Evolutionary conservation across 805 yeast genomes (phyloP).

Genomic region (Naumovozyma baii): DNA sequence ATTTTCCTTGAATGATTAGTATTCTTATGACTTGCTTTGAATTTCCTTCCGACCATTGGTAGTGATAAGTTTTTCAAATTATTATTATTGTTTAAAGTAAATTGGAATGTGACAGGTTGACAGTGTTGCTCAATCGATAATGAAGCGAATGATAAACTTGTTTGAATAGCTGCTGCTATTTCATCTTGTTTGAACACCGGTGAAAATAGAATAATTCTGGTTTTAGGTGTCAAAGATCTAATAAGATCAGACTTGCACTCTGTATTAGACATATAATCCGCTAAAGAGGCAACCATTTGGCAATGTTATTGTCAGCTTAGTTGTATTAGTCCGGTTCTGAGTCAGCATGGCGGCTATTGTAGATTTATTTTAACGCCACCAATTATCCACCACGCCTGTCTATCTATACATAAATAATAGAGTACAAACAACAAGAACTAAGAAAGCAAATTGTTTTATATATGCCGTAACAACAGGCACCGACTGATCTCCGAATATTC

Average conservation of each 20-base stretch:
- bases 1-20: constrained; percentile 3
- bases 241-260: constrained; percentile 8
- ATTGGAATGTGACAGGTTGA: neutral
- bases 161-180: neutral
- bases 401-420: too few species aligned
- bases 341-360: too few species aligned
- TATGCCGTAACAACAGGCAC: too few species aligned
- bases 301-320: too few species aligned
- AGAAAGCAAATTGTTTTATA: too few species aligned
- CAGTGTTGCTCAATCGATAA: neutral
- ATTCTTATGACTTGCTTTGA: neutral
- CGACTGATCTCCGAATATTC: too few species aligned
- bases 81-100: neutral
- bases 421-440: too few species aligned
- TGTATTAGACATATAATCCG: constrained; percentile 4
- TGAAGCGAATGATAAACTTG: neutral
- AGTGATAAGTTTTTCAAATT: neutral
- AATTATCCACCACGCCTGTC: too few species aligned
- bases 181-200: neutral
- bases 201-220: neutral
- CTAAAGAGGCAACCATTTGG: constrained; percentile 3
- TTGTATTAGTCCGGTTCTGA: too few species aligned
- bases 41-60: neutral
- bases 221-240: constrained; percentile 9
- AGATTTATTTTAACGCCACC: too few species aligned